Conservation (phyloP, 176 grass and related monocot species). For the Leersia perrieri region DNA sequence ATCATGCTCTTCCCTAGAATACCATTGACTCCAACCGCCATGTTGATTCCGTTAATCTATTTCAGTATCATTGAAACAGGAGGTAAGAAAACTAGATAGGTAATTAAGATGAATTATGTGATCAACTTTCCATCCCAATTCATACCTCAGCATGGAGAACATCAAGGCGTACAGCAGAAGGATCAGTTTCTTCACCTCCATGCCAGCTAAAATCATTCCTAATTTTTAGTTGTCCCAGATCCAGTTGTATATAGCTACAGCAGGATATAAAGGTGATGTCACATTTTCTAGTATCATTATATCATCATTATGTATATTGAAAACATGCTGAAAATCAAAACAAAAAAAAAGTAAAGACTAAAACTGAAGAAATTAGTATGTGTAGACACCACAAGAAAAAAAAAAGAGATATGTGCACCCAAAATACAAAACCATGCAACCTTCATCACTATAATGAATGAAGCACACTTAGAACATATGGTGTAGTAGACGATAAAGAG, state of each 20-base stretch:
- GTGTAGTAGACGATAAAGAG: not conserved
- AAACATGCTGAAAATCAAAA: not conserved
- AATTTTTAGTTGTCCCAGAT: constrained; percentile 86
- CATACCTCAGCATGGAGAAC: constrained; percentile 85
- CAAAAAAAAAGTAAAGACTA: not conserved
- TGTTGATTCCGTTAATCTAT: constrained; percentile 98
- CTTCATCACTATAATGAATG: not conserved
- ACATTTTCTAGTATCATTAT: constrained; percentile 1
- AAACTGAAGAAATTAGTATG: not conserved
- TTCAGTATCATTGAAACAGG: constrained; percentile 28
- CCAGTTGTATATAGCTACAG: constrained; percentile 97
- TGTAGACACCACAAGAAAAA: not conserved
- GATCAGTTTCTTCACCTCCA: constrained; percentile 82
- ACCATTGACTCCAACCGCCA: constrained; percentile 84
- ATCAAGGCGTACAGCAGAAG: constrained; percentile 88
- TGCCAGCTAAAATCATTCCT: constrained; percentile 86
- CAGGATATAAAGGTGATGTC: constrained; percentile 11
- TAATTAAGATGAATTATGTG: not conserved
- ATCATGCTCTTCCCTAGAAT: constrained; percentile 81
- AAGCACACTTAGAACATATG: not conserved
- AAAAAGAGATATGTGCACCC: not conserved
- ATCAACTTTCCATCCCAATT: not conserved
- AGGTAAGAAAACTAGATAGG: constrained; percentile 26
- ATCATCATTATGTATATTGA: not conserved
- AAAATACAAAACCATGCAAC: not conserved